Evolutionary conservation across 768 basidiomycete genomes (phyloP).

Genomic region (Tylopilus cervinicoccineus): DNA sequence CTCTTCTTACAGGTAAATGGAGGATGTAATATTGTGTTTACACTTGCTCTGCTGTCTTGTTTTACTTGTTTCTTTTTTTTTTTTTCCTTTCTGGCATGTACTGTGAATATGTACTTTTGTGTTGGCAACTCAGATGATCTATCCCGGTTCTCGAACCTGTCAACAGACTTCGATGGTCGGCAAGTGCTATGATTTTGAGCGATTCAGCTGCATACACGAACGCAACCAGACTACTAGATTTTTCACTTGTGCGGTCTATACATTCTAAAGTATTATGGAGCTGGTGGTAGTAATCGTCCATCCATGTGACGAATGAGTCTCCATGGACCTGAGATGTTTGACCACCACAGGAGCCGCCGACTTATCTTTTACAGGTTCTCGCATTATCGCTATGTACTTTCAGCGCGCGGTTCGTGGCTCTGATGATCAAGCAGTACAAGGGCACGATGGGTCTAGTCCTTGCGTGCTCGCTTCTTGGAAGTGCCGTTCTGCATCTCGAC

Average conservation of each 20-base stretch:
- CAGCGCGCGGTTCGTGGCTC: neutral
- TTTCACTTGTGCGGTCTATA: too few relatives aligned
- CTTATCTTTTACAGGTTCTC: too few relatives aligned
- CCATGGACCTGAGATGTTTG: too few relatives aligned
- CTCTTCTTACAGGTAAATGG: neutral
- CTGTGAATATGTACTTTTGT: neutral
- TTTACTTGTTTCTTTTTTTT: too few relatives aligned
- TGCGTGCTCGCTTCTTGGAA: slow-evolving; percentile 57
- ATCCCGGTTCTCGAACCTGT: neutral
- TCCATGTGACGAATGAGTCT: too few relatives aligned
- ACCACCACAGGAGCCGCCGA: too few relatives aligned
- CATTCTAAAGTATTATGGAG: too few relatives aligned
- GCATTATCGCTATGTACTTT: slow-evolving; percentile 4
- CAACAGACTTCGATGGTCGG: too few relatives aligned
- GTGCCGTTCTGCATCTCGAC: slow-evolving; percentile 35
- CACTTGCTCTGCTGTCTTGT: neutral
- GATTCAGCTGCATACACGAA: too few relatives aligned
- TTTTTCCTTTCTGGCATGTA: neutral
- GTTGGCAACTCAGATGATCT: neutral
- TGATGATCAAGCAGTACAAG: neutral
- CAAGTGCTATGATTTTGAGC: too few relatives aligned
- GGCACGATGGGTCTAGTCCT: slow-evolving; percentile 33
- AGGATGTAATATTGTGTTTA: neutral
- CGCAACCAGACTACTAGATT: too few relatives aligned
- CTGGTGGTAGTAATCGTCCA: too few relatives aligned